Base-by-base conservation (phyloP, 192 early-diverging fungal species). In the Gamsiella multidivaricata region DNA sequence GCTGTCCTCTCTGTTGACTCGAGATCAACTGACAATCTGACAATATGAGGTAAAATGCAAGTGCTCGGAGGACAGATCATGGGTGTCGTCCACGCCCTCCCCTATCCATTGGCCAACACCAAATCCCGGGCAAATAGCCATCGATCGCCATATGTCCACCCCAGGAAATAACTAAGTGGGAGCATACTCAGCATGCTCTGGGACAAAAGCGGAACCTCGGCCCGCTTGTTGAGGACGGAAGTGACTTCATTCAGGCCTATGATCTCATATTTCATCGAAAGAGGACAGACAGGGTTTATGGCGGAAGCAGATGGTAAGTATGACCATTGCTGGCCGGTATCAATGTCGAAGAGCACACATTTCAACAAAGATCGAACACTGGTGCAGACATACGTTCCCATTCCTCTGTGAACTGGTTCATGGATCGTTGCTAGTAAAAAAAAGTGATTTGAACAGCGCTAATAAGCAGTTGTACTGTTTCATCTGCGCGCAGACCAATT, bases 111-210 rank as follows among this genome's bases (percentile, higher is more conserved):
- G n/a, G n/a, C n/a, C n/a, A n/a, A n/a, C n/a, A n/a, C n/a, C n/a
- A n/a, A n/a, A n/a, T n/a, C n/a, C n/a, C n/a, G n/a, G n/a, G n/a
- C n/a, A n/a, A n/a, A n/a, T n/a, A n/a, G n/a, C n/a, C n/a, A n/a
- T n/a, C n/a, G n/a, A n/a, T n/a, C n/a, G n/a, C n/a, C n/a, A n/a
- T n/a, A n/a, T n/a, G n/a, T n/a, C n/a, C n/a, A n/a, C n/a, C n/a
- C n/a, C n/a, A n/a, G n/a, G n/a, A n/a, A n/a, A n/a, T n/a, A n/a
- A n/a, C n/a, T n/a, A n/a, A 41, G 39, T 10, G 39, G 39, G 39
- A 41, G 39, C 39, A 41, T 78, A 78, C 74, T 78, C 22, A 78
- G 54, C 74, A 78, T 78, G 60, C 74, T 61, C 55, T 78, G 74
- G 37, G 74, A 78, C 7, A 78, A 54, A 12, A 78, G 28, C 32